These are phyloP conservation scores for Euryodendron excelsum DNA, from an alignment of 148 eudicot species.

Conservation along the genomic window DNA sequence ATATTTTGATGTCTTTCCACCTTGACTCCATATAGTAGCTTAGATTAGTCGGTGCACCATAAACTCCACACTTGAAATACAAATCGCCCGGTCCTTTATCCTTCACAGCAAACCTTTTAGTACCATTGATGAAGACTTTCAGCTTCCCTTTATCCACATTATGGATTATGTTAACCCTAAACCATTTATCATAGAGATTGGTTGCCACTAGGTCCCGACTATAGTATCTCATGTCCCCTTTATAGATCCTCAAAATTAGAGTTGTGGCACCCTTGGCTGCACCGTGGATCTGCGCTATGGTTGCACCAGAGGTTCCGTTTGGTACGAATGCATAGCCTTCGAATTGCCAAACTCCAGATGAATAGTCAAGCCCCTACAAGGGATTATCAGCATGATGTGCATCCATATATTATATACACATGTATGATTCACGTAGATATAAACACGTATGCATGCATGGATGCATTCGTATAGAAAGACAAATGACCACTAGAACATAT, in stretches of 20 bases:
- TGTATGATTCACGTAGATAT: too few relatives aligned
- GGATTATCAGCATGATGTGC: too few relatives aligned
- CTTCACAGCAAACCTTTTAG: neutral
- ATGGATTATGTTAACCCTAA: conserved; percentile 22
- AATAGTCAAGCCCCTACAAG: conserved; percentile 17
- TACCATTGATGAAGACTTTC: conserved; percentile 19
- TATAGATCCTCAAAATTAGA: conserved; percentile 17
- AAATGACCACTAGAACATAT: too few relatives aligned
- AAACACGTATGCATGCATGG: too few relatives aligned
- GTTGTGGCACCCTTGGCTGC: conserved; percentile 15
- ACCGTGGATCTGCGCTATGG: conserved; percentile 22
- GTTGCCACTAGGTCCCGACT: conserved; percentile 5
- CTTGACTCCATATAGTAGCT: conserved; percentile 33
- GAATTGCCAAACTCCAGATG: conserved; percentile 23
- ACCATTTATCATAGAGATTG: conserved; percentile 21
- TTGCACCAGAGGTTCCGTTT: conserved; percentile 17
- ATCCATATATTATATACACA: too few relatives aligned
- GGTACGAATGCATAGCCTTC: conserved; percentile 17
- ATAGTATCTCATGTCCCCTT: conserved; percentile 20
- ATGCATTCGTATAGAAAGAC: too few relatives aligned
- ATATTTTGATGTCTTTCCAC: conserved; percentile 26
- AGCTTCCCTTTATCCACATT: conserved; percentile 23
- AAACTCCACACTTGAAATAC: conserved; percentile 30
- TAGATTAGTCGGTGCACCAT: conserved; percentile 20
- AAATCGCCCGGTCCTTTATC: conserved; percentile 24